A percentile compares a stretch with the other conserved stretches of the same genome.
These are phyloP conservation scores for Hirsutella rhossiliensis DNA, from an alignment of 2,329 filamentous ascomycete species.

Conservation along the genomic window DNA sequence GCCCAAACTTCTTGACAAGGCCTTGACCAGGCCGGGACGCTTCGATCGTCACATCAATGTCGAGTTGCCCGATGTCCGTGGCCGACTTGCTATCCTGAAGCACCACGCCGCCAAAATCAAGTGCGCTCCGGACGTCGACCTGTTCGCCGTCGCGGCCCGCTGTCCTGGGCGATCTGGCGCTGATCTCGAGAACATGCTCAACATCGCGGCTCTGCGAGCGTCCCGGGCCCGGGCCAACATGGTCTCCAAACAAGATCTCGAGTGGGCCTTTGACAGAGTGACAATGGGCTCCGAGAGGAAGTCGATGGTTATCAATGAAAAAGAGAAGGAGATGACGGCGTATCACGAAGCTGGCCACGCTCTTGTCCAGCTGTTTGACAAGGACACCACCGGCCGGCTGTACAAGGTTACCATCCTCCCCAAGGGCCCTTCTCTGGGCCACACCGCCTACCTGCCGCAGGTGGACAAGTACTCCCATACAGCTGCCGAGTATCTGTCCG, in stretches of 20 bases:
- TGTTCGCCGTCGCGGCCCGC: conserved; percentile 71
- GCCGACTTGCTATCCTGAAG: conserved; percentile 82
- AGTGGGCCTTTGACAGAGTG: conserved; percentile 97
- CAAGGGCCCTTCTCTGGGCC: conserved; percentile 71
- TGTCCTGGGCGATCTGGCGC: conserved; percentile 90
- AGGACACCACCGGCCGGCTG: conserved; percentile 58
- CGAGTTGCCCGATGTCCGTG: conserved; percentile 81
- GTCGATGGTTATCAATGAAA: conserved; percentile 79
- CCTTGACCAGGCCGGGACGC: conserved; percentile 82
- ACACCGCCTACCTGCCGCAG: conserved; percentile 78
- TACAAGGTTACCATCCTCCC: conserved; percentile 98
- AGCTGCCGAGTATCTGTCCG: conserved; percentile 71
- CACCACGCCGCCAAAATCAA: conserved; percentile 92
- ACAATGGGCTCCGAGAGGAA: conserved; percentile 92
- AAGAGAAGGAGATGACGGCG: conserved; percentile 92
- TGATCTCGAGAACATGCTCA: conserved; percentile 92
- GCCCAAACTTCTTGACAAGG: conserved; percentile 87
- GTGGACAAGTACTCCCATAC: conserved; percentile 87
- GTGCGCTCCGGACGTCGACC: conserved; percentile 65
- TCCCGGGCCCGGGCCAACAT: conserved; percentile 70
- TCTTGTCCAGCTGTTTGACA: conserved; percentile 72
- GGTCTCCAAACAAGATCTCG: conserved; percentile 70
- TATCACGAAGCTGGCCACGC: conserved; percentile 96
- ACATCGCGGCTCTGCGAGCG: conserved; percentile 90
- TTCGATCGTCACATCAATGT: conserved; percentile 92